Evolutionary conservation across 73 alveolate species (phyloP).

Genomic region (Paramecium tetraurelia): DNA sequence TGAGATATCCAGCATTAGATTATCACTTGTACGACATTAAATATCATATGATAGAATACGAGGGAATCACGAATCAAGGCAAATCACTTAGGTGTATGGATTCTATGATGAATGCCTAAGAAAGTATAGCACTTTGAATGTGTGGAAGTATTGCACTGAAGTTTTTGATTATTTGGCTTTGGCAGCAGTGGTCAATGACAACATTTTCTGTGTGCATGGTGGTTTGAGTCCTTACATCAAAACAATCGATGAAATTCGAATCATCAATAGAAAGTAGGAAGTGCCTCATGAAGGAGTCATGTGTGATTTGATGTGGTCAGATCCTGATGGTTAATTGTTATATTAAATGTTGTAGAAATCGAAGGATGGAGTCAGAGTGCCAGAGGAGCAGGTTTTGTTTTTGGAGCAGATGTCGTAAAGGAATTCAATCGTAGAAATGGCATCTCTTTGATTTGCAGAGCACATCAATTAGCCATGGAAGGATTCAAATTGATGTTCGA

Average conservation of each 20-base stretch:
- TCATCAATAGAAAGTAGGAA: constrained; percentile 85
- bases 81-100: constrained; percentile 88
- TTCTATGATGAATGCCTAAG: constrained; percentile 96
- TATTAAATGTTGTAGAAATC: constrained; percentile 34
- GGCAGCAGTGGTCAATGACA: constrained; percentile 93
- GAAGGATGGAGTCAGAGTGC: constrained; percentile 91
- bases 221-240: constrained; percentile 84
- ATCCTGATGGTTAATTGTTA: constrained; percentile 84
- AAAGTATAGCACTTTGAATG: constrained; percentile 93
- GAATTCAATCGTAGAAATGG: constrained; percentile 81
- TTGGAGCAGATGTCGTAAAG: constrained; percentile 91
- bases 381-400: constrained; percentile 96
- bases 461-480: constrained; percentile 97
- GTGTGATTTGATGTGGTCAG: constrained; percentile 96
- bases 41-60: constrained; percentile 59
- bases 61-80: constrained; percentile 81
- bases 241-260: constrained; percentile 41
- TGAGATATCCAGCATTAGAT: constrained; percentile 25
- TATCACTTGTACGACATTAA: not conserved
- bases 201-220: constrained; percentile 94
- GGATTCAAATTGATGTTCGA: constrained; percentile 93
- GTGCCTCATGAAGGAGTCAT: constrained; percentile 95
- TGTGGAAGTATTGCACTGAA: constrained; percentile 99
- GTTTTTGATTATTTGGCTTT: constrained; percentile 96
- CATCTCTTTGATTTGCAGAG: constrained; percentile 87